Conservation (phyloP, 1,284 basidiomycete genomes). For the Kalmanozyma brasiliensis region DNA sequence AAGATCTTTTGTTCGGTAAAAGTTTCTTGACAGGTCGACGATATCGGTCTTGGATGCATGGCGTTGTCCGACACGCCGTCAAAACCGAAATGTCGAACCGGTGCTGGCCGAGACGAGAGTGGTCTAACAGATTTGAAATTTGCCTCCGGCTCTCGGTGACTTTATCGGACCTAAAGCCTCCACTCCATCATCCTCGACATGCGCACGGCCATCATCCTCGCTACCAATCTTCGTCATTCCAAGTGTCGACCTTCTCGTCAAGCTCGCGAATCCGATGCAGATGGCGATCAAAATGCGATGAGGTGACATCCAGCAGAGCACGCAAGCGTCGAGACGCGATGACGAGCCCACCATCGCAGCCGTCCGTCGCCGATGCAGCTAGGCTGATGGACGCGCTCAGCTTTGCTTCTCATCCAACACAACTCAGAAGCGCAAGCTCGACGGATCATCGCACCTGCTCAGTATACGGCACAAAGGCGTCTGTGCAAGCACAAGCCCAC, state of each 20-base stretch:
- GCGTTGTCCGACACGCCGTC: conserved; percentile 22
- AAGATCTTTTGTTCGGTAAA: neutral
- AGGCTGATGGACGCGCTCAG: conserved; percentile 32
- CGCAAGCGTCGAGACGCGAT: conserved; percentile 8
- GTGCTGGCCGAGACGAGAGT: neutral
- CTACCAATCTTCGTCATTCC: no score
- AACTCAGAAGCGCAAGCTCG: no score
- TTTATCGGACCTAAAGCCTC: conserved; percentile 7
- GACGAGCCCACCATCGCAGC: conserved; percentile 23
- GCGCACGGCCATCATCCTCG: conserved; percentile 7
- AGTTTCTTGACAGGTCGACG: neutral
- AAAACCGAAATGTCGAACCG: conserved; percentile 15
- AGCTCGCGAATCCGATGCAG: neutral
- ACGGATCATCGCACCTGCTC: no score
- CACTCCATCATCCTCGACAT: neutral
- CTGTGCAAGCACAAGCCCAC: no score
- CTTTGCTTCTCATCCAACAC: neutral
- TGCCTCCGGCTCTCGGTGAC: neutral
- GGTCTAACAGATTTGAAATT: conserved; percentile 10
- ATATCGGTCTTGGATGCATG: no score
- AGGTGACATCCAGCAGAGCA: no score
- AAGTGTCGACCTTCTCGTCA: no score
- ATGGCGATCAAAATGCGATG: neutral
- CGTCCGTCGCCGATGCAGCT: conserved; percentile 34
- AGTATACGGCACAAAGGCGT: no score